These are phyloP conservation scores for Dioscorea dumetorum DNA, from an alignment of 106 monocot genomes.

Conservation along the genomic window DNA sequence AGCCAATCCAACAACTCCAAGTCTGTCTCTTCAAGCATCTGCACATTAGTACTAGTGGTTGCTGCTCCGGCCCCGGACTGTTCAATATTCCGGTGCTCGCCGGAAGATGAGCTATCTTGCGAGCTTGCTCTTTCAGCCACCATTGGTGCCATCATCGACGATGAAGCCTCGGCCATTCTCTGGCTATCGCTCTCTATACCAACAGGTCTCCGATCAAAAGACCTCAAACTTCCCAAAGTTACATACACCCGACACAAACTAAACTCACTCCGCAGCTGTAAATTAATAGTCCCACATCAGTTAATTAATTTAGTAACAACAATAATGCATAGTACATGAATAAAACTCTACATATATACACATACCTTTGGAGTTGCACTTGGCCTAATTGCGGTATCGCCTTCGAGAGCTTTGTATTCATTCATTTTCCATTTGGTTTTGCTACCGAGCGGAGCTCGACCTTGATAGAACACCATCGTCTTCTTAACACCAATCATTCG, in stretches of 20 bases:
- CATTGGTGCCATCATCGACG: background rate
- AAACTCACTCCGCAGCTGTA: constrained; percentile 49
- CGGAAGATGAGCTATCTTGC: constrained; percentile 15
- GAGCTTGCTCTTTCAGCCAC: background rate
- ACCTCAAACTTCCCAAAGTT: constrained; percentile 29
- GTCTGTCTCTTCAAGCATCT: background rate
- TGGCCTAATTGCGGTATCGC: background rate
- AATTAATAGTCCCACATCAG: too few species aligned
- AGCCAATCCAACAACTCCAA: background rate
- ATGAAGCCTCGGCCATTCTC: background rate
- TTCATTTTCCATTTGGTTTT: constrained; percentile 86
- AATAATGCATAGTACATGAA: too few species aligned
- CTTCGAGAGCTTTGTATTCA: constrained; percentile 48
- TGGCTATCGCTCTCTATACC: too few species aligned
- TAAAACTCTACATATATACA: too few species aligned
- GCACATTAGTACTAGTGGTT: background rate
- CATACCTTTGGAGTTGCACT: too few species aligned
- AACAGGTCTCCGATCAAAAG: constrained; percentile 54
- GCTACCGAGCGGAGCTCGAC: constrained; percentile 40
- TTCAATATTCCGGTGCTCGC: background rate
- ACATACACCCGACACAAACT: constrained; percentile 71
- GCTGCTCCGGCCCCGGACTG: background rate
- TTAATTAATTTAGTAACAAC: too few species aligned
- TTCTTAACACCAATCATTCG: constrained; percentile 47
- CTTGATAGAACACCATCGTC: constrained; percentile 78